These are phyloP conservation scores for Vitis hybrid DNA, from an alignment of 177 flowering plant genomes.

Conservation along the genomic window DNA sequence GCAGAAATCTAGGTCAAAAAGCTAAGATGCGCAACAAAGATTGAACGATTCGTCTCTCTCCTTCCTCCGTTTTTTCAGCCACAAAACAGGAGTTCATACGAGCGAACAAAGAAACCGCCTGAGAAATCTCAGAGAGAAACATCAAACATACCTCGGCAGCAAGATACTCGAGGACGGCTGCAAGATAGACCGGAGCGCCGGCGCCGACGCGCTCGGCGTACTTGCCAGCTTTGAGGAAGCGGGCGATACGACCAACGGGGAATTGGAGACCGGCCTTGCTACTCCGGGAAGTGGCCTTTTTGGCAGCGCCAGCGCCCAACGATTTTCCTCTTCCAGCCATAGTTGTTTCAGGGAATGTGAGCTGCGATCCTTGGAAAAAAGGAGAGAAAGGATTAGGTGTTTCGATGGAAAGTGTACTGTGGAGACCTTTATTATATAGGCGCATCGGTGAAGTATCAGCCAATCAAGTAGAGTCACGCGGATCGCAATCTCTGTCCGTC, in stretches of 20 bases:
- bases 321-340: conserved; percentile 54
- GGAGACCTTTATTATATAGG: too few species aligned
- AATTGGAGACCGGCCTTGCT: conserved; percentile 57
- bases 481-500: too few species aligned
- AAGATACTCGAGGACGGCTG: conserved; percentile 48
- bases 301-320: conserved; percentile 30
- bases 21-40: too few species aligned
- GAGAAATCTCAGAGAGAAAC: too few species aligned
- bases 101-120: too few species aligned
- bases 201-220: conserved; percentile 61
- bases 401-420: too few species aligned
- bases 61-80: too few species aligned
- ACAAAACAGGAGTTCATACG: too few species aligned
- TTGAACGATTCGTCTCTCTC: too few species aligned
- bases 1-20: neutral
- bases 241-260: conserved; percentile 54
- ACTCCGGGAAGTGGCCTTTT: conserved; percentile 42
- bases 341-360: neutral
- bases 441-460: too few species aligned
- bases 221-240: conserved; percentile 49
- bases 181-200: conserved; percentile 56
- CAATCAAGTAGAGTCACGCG: too few species aligned
- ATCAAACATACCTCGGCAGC: conserved; percentile 44
- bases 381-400: too few species aligned
- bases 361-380: neutral